Evolutionary conservation across 176 grass and related monocot species (phyloP), one percentile per base, ranked within the genome.

Genomic region (Rhynchospora pubera): DNA sequence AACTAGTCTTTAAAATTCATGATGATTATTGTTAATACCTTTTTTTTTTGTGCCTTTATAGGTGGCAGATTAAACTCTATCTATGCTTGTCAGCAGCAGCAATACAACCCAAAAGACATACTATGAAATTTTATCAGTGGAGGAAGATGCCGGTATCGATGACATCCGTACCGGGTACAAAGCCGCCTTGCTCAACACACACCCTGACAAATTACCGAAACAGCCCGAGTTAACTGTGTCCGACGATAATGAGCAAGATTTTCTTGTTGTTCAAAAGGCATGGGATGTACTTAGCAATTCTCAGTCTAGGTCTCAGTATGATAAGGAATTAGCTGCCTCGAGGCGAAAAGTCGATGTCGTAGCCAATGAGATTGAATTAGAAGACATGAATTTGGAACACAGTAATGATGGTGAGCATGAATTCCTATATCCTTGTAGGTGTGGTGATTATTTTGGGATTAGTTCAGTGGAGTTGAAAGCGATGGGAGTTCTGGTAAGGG

Each of bases 381-480:
- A 72, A 2, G 92, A 97, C 61, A 94, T 98, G 92, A 83, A 53
- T 14, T 10, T 94, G 1, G 88, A 94, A 45, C 82, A 19, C 34
- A 63, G 52, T 23, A 52, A 52, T 42, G 87, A 43, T 28, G 90
- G 84, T 62, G 7, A 63, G 22, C 60, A 81, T 57, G 90, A 91
- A 61, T 76, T 97, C 28, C 15, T 89, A 16, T 87, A 91, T 23
- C 76, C 88, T 70, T 98, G 95, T 59, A 88, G 92, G 13, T 98
- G 90, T 50, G 89, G 92, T 70, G 89, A 94, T 71, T 94, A 82
- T 88, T 94, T 94, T 79, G 75, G 68, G 0, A 89, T 98, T 73
- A 85, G 82, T 45, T 82, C 80, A 0, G 44, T 21, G 60, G 89
- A 91, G 22, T 90, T 98, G 26, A 52, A 53, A 56, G 84, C 89